Evolutionary conservation across 495 filamentous ascomycete genomes (phyloP).

Genomic region (Aspergillus indologenus): DNA sequence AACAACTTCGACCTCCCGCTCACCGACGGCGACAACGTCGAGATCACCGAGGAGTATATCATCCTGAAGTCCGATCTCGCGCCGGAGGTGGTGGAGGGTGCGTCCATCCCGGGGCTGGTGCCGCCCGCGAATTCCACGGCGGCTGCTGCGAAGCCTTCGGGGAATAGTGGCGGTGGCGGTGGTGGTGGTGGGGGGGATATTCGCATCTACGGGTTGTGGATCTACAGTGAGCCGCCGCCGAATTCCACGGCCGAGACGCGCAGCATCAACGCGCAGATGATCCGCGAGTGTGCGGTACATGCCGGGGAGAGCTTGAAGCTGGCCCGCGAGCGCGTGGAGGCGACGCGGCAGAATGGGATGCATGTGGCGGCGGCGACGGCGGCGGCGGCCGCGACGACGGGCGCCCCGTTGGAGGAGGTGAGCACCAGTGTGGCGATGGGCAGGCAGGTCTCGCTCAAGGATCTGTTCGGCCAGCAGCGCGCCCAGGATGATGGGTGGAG

Average conservation of each 20-base stretch:
- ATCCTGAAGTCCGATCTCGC: conserved; percentile 49
- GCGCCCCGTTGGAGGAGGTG: conserved; percentile 33
- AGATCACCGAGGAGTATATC: conserved; percentile 59
- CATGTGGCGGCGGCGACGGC: conserved; percentile 36
- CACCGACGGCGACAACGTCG: conserved; percentile 51
- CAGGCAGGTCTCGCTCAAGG: conserved; percentile 50
- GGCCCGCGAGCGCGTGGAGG: conserved; percentile 41
- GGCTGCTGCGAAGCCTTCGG: too few relatives aligned
- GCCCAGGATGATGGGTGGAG: conserved; percentile 51
- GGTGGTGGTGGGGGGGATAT: conserved; percentile 14
- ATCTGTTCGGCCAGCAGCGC: conserved; percentile 55
- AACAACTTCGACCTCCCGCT: conserved; percentile 57
- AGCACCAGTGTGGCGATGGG: conserved; percentile 51
- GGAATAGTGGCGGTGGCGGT: too few relatives aligned
- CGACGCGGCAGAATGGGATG: conserved; percentile 37
- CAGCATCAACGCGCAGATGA: conserved; percentile 48
- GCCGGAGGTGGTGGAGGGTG: conserved; percentile 2
- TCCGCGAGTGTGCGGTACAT: conserved; percentile 52
- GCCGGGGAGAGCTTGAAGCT: conserved; percentile 46
- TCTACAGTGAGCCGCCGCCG: conserved; percentile 55
- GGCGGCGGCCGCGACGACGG: conserved; percentile 26
- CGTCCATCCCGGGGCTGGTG: too few relatives aligned
- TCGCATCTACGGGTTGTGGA: conserved; percentile 60
- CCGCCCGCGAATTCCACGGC: too few relatives aligned
- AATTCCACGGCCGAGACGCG: conserved; percentile 53